phyloP scores from a whole-genome alignment of 129 eudicot species.

The Glebionis coronaria region DNA sequence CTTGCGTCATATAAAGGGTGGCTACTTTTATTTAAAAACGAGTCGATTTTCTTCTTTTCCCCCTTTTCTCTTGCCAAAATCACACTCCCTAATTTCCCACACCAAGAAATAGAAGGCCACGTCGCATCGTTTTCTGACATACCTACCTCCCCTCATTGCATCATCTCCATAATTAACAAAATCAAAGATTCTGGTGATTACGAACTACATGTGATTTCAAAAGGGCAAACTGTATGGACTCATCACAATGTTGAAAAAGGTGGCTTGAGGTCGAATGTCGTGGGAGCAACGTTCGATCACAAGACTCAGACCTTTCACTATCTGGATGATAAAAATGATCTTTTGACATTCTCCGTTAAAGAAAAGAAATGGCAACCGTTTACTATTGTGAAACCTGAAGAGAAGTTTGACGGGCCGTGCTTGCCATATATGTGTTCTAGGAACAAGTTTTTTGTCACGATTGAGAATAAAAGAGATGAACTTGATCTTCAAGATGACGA shows the following conservation, averaged over 20 bases:
- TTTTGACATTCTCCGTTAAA: constrained; percentile 14
- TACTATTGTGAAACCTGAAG: background rate
- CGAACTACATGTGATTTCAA: constrained; percentile 27
- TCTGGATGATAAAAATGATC: background rate
- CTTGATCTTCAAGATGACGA: constrained; percentile 30
- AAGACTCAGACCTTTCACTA: constrained; percentile 15
- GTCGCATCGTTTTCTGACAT: constrained; percentile 32
- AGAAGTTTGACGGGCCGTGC: too few species aligned
- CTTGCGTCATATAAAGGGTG: constrained; percentile 44
- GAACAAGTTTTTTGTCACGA: background rate
- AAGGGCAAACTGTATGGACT: constrained; percentile 29
- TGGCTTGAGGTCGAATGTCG: background rate
- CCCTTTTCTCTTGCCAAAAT: constrained; percentile 35
- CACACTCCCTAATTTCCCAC: constrained; percentile 37
- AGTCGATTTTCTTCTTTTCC: constrained; percentile 32
- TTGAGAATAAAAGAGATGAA: background rate
- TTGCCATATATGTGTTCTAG: background rate
- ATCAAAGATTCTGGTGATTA: background rate
- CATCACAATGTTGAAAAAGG: background rate
- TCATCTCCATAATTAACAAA: constrained; percentile 23
- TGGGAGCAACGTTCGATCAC: constrained; percentile 17
- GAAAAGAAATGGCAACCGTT: constrained; percentile 5
- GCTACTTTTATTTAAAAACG: constrained; percentile 27
- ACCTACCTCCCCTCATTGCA: constrained; percentile 34
- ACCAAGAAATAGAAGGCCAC: background rate